Evolutionary conservation across 495 filamentous ascomycete genomes (phyloP).

Genomic region (Aspergillus sparsus): DNA sequence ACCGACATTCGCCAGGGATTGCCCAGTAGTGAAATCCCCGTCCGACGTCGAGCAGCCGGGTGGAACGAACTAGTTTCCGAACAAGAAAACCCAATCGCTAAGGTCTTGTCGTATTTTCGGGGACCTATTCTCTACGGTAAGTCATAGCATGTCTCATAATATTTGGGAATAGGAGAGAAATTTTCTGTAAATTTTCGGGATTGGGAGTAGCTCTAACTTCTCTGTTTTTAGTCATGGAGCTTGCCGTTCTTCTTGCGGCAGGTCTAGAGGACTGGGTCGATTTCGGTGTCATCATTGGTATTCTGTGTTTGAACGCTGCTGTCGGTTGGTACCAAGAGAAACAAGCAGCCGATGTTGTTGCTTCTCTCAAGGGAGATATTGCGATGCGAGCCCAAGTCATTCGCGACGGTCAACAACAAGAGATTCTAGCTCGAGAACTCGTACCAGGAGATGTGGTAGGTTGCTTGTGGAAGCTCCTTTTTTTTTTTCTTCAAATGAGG

Average conservation of each 20-base stretch:
- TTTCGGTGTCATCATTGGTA: slow-evolving; percentile 81
- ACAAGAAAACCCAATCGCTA: slow-evolving; percentile 71
- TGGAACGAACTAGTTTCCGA: slow-evolving; percentile 74
- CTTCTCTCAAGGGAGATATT: slow-evolving; percentile 77
- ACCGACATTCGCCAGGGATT: slow-evolving; percentile 69
- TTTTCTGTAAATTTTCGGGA: neutral
- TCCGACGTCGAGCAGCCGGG: slow-evolving; percentile 60
- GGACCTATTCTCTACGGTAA: slow-evolving; percentile 82
- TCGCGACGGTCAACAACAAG: slow-evolving; percentile 63
- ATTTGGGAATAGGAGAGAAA: neutral
- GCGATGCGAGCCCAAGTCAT: slow-evolving; percentile 71
- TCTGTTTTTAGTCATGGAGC: slow-evolving; percentile 66
- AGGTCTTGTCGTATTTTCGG: slow-evolving; percentile 72
- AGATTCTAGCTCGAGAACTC: slow-evolving; percentile 72
- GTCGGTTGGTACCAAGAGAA: slow-evolving; percentile 87
- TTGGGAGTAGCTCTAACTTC: slow-evolving; percentile 26
- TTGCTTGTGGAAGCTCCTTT: slow-evolving; percentile 12
- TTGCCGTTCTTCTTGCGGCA: slow-evolving; percentile 73
- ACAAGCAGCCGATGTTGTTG: slow-evolving; percentile 79
- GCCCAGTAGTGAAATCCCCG: slow-evolving; percentile 51
- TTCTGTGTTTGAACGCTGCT: slow-evolving; percentile 70
- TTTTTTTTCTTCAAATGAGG: too few relatives aligned
- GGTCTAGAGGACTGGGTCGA: slow-evolving; percentile 78
- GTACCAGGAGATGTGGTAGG: slow-evolving; percentile 80
- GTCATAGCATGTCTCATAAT: slow-evolving; percentile 21